Conservation (phyloP, 192 early-diverging fungal genomes). For the Coemansia sp. region DNA sequence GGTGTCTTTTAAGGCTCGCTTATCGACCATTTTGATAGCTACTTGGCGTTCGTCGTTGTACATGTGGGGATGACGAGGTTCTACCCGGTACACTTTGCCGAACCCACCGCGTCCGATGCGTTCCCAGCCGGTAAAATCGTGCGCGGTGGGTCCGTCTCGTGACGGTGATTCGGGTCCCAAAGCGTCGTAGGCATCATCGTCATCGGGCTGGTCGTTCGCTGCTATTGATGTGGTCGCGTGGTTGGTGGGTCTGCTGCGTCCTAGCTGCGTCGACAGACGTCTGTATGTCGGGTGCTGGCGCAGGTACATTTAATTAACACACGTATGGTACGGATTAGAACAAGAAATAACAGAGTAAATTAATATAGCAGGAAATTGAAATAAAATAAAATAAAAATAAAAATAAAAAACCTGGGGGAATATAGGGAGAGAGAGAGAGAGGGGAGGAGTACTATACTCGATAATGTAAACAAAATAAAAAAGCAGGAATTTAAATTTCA, state of each 20-base stretch:
- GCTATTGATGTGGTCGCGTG: background rate
- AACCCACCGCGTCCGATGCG: constrained; percentile 53
- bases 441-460: too few species aligned
- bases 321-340: background rate
- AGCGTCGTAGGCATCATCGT: background rate
- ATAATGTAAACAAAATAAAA: background rate
- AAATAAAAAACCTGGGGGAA: background rate
- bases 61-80: constrained; percentile 9
- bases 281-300: constrained; percentile 37
- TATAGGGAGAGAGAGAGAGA: too few species aligned
- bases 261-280: constrained; percentile 24
- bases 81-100: constrained; percentile 44
- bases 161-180: background rate
- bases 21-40: constrained; percentile 47
- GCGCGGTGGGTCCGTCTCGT: constrained; percentile 10
- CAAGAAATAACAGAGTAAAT: background rate
- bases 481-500: background rate
- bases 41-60: constrained; percentile 12
- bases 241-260: constrained; percentile 2
- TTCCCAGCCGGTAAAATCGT: constrained; percentile 37
- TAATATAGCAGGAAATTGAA: background rate
- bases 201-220: background rate
- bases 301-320: constrained; percentile 18
- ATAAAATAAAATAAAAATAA: background rate
- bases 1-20: constrained; percentile 27